Percentiles rank a stretch among this genome's conserved stretches.
Conservation (phyloP, 257 asterid species). For the Vinca minor region DNA sequence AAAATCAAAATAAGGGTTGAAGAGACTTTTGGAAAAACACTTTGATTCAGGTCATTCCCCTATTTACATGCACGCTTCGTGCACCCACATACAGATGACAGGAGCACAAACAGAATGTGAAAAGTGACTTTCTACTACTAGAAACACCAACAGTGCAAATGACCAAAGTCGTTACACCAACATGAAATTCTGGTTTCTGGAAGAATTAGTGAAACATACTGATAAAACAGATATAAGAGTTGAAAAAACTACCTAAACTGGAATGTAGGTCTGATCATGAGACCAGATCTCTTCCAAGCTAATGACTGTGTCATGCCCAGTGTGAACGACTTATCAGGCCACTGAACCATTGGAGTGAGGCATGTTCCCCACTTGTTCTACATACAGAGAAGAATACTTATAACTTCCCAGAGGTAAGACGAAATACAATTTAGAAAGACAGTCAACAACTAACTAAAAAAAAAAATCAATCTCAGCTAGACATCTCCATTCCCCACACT, state of each 20-base stretch:
- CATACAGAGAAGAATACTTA: conserved; percentile 11
- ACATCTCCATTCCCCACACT: conserved; percentile 12
- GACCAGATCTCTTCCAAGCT: conserved; percentile 99
- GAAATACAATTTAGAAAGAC: not conserved
- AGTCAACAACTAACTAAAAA: conserved; percentile 5
- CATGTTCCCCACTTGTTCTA: conserved; percentile 93
- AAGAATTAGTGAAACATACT: not conserved
- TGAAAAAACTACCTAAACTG: conserved; percentile 61
- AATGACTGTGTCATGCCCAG: conserved; percentile 76
- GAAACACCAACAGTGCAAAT: not conserved
- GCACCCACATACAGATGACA: not conserved
- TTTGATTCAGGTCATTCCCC: not conserved
- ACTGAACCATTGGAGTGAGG: conserved; percentile 68
- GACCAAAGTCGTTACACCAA: not conserved
- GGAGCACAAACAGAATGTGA: not conserved
- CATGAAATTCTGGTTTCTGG: too few relatives aligned
- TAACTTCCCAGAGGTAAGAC: not conserved
- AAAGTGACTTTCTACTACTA: not conserved
- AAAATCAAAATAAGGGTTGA: not conserved
- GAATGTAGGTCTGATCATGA: conserved; percentile 77
- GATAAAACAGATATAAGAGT: not conserved
- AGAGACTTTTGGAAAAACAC: not conserved
- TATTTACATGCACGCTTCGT: not conserved
- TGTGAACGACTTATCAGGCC: conserved; percentile 89
- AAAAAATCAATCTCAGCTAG: not conserved